Percentiles rank a stretch among this genome's conserved stretches.
Evolutionary conservation across 2,329 filamentous ascomycete species (phyloP).

Genomic region (Allantophomopsis cytisporea): DNA sequence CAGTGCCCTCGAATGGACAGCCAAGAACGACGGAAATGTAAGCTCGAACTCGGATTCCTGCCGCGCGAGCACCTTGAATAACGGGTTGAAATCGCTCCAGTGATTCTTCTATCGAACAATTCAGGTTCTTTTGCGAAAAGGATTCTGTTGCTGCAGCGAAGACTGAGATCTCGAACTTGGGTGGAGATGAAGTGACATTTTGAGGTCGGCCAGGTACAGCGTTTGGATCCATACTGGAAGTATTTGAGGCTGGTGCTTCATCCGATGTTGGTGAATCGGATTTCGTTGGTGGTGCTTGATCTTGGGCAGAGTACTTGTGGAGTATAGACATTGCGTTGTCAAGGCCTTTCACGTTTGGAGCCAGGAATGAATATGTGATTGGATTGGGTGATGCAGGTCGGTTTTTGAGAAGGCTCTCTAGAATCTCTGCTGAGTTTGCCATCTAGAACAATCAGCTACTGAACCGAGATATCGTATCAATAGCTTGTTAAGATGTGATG

Average conservation of each 20-base stretch:
- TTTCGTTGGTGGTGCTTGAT: constrained; percentile 28
- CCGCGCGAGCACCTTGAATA: constrained; percentile 51
- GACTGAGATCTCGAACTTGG: constrained; percentile 57
- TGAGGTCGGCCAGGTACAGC: neutral
- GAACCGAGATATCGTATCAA: neutral
- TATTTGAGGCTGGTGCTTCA: constrained; percentile 18
- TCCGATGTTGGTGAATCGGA: constrained; percentile 16
- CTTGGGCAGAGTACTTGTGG: constrained; percentile 36
- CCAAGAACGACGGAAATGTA: constrained; percentile 73
- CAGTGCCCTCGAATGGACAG: constrained; percentile 61
- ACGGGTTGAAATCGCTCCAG: constrained; percentile 57
- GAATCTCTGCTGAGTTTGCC: constrained; percentile 64
- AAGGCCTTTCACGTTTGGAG: constrained; percentile 64
- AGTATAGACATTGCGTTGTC: constrained; percentile 44
- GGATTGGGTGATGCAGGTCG: constrained; percentile 37
- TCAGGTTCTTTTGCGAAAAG: constrained; percentile 72
- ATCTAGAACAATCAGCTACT: constrained; percentile 36
- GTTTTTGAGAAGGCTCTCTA: constrained; percentile 50
- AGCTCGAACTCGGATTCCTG: constrained; percentile 57
- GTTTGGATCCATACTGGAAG: constrained; percentile 3
- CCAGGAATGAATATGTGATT: constrained; percentile 68
- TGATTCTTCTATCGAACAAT: constrained; percentile 65
- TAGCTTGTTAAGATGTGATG: neutral
- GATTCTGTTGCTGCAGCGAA: constrained; percentile 73
- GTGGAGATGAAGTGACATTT: constrained; percentile 13